phyloP scores from a whole-genome alignment of 352 stramenopile species.

The Phytophthora citricola region DNA sequence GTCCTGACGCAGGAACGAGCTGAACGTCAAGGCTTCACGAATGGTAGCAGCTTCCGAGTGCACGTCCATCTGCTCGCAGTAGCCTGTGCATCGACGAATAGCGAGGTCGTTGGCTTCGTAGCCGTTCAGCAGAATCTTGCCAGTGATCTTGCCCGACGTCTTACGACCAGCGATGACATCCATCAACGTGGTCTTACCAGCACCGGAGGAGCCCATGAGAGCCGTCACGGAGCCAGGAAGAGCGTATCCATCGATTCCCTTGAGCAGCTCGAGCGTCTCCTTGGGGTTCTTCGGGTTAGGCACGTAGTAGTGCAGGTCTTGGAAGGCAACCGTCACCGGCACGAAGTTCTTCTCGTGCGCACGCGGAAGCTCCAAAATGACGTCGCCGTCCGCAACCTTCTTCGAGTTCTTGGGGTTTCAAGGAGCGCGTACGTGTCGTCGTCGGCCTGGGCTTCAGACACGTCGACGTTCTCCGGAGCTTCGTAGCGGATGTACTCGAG shows the following conservation, averaged over 20 bases:
- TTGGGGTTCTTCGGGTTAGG: slow-evolving; percentile 19
- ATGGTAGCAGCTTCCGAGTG: slow-evolving; percentile 26
- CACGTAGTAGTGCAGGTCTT: slow-evolving; percentile 36
- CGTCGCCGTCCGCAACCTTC: slow-evolving; percentile 37
- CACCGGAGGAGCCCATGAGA: slow-evolving; percentile 25
- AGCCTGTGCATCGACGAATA: slow-evolving; percentile 27
- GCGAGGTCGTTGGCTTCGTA: slow-evolving; percentile 17
- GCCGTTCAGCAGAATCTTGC: slow-evolving; percentile 25
- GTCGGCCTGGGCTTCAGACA: slow-evolving; percentile 14
- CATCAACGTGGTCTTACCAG: slow-evolving; percentile 32
- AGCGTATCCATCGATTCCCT: slow-evolving; percentile 31
- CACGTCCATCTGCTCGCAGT: slow-evolving; percentile 49
- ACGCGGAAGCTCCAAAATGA: slow-evolving; percentile 7
- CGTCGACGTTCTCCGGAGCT: slow-evolving; percentile 24
- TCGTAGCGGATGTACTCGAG: slow-evolving; percentile 34
- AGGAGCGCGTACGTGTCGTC: slow-evolving; percentile 22
- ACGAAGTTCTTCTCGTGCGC: slow-evolving; percentile 22
- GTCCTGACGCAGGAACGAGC: slow-evolving; percentile 21
- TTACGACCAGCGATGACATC: slow-evolving; percentile 33
- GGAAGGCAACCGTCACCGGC: slow-evolving; percentile 29
- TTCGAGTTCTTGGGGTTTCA: slow-evolving; percentile 18
- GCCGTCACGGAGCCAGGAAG: slow-evolving; percentile 16
- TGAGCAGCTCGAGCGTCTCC: slow-evolving; percentile 22
- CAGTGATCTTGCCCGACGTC: slow-evolving; percentile 23
- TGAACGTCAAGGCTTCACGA: slow-evolving; percentile 22